Percentiles rank a stretch among this genome's conserved stretches.
These are phyloP conservation scores for Cnidoscolus chayamansa DNA, from an alignment of 441 rosid genomes.

Conservation along the genomic window DNA sequence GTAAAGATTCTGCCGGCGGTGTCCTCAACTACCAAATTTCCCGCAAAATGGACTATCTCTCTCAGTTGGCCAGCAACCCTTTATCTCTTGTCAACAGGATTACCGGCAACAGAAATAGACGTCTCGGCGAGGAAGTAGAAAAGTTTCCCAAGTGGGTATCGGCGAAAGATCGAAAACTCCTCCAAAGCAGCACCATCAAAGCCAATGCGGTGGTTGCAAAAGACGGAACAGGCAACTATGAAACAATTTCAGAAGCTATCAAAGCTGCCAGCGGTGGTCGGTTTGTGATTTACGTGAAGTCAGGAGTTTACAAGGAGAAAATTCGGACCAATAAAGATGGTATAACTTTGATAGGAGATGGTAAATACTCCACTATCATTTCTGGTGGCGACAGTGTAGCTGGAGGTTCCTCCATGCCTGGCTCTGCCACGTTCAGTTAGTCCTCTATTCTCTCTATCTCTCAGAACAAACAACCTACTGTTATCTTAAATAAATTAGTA, in stretches of 20 bases:
- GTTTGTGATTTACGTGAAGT: conserved; percentile 66
- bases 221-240: conserved; percentile 70
- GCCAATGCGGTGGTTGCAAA: conserved; percentile 69
- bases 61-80: conserved; percentile 52
- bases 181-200: conserved; percentile 30
- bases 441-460: conserved; percentile 4
- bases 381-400: conserved; percentile 44
- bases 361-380: conserved; percentile 63
- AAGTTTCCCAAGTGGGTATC: conserved; percentile 61
- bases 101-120: conserved; percentile 9
- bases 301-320: conserved; percentile 69
- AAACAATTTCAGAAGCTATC: conserved; percentile 62
- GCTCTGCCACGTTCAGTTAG: conserved; percentile 73
- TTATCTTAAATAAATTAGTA: too few relatives aligned
- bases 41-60: conserved; percentile 55
- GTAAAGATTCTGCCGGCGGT: conserved; percentile 53
- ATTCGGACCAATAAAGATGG: conserved; percentile 49
- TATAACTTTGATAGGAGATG: conserved; percentile 76
- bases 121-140: conserved; percentile 9
- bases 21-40: conserved; percentile 30
- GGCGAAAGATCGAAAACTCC: conserved; percentile 45
- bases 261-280: conserved; percentile 53
- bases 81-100: conserved; percentile 52
- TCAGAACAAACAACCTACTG: too few relatives aligned
- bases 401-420: conserved; percentile 56